Evolutionary conservation across 2,329 filamentous ascomycete genomes (phyloP).

Genomic region (Claviceps fusiformis): DNA sequence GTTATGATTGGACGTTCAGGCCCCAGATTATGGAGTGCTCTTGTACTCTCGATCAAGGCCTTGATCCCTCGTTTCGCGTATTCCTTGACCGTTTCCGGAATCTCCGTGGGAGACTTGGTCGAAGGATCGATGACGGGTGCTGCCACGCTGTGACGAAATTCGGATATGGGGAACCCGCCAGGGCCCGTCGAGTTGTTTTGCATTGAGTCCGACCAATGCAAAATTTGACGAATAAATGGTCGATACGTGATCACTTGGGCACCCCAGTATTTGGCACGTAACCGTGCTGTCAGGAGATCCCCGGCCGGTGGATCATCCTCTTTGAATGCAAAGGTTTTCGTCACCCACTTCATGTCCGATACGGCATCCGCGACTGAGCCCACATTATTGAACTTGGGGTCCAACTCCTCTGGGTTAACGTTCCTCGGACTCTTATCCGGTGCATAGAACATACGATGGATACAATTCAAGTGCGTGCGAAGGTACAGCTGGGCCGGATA

Average conservation of each 20-base stretch:
- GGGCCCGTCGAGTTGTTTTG: constrained; percentile 21
- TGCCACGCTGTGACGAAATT: constrained; percentile 23
- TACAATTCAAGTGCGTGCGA: constrained; percentile 49
- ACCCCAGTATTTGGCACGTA: constrained; percentile 91
- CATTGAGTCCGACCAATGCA: constrained; percentile 32
- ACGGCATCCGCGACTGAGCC: constrained; percentile 29
- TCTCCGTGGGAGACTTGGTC: constrained; percentile 22
- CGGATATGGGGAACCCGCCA: constrained; percentile 19
- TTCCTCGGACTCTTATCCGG: constrained; percentile 23
- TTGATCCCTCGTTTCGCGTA: constrained; percentile 51
- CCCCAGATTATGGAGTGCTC: constrained; percentile 58
- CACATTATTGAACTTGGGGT: constrained; percentile 31
- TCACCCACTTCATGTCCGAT: constrained; percentile 32
- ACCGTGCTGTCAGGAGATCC: constrained; percentile 68
- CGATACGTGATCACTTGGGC: constrained; percentile 81
- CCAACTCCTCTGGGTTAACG: constrained; percentile 12
- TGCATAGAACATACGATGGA: constrained; percentile 44
- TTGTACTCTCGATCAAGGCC: constrained; percentile 72
- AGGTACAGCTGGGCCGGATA: constrained; percentile 52
- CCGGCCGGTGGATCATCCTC: constrained; percentile 56
- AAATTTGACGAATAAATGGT: constrained; percentile 50
- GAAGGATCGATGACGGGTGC: constrained; percentile 24
- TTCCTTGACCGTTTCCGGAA: constrained; percentile 33
- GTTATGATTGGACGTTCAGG: constrained; percentile 67
- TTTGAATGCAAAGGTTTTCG: constrained; percentile 39